Evolutionary conservation across 1,284 basidiomycete genomes (phyloP), one percentile per base, ranked within the genome.

Genomic region (Sporisorium scitamineum): DNA sequence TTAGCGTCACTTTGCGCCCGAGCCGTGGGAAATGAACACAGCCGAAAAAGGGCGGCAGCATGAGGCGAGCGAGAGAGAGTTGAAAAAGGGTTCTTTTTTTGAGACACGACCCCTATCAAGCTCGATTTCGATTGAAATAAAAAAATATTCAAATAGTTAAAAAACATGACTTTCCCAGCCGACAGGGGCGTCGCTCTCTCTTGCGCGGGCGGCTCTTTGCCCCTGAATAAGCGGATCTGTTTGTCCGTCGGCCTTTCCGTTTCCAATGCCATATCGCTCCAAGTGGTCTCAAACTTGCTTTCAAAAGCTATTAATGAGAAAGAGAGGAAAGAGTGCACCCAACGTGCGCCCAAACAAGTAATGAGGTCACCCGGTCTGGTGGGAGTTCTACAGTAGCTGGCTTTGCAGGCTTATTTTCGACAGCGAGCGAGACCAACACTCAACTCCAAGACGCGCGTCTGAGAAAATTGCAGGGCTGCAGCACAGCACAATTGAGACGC

Each of bases 401-500:
- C 37, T 39, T 14, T 39, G 37, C 37, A 39, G 18, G 24, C 13
- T n/a, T n/a, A n/a, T n/a, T n/a, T n/a, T n/a, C n/a, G n/a, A n/a
- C n/a, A n/a, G 45, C 18, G 26, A 34, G 26, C 18, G 54, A 55
- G 54, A 55, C 54, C 54, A 55, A 55, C 54, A 55, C 54, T 44
- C 41, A 27, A 45, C 42, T 44, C 42, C 2, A 11, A 47, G 11
- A 56, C 54, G 54, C 54, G 54, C 31, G 44, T 39, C 27, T 34
- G 8, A 13, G 18, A 2, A 44, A 24, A 27, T 18, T 31, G 14
- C 48, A 50, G 32, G 48, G 13, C 18, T 47, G 22, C 54, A 56
- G 24, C 54, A 56, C 54, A 34, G 22, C 41, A 51, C 20, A 24
- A 29, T 39, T 18, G 22, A 55, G 59, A 61, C 66, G 66, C 59